Base-by-base conservation (phyloP, 352 stramenopile species). In the Globisporangium cystogenes region DNA sequence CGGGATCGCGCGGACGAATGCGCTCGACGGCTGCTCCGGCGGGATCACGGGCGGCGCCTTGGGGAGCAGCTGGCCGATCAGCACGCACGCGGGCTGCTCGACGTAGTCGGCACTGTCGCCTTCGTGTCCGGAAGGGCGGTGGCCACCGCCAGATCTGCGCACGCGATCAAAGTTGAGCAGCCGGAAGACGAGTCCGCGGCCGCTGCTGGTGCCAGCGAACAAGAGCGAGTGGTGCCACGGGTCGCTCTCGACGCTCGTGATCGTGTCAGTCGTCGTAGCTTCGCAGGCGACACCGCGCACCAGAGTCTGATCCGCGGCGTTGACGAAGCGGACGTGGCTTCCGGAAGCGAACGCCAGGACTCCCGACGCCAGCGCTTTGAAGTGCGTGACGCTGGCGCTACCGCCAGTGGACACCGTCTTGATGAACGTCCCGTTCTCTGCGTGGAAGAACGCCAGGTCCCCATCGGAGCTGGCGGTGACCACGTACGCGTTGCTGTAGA, bases 221-320 rank as follows among this genome's bases (percentile, higher is more conserved):
- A 77, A 43, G 5, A 60, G 35, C 15, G 46, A 53, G 26, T 64
- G 53, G 4, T 62, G 65, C 68, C 58, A 77, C 29, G 57, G 40
- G 24, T 77, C 68, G 33, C 55, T 56, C 8, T 66, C 53, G 1
- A 77, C 21, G 23, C 62, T 74, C 4, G 62, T 72, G 44, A 77
- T 74, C 3, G n/a, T 42, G 27, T 65, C 48, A 27, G 42, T 53
- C 11, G 65, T 64, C 8, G 56, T 66, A 6, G 43, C 59, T 37
- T 72, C 58, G 31, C 68, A 77, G 1, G 35, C 23, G 4, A 43
- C 45, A 15, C 72, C 37, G 18, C 23, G 24, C 0, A 74, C 49
- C 16, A 67, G 4, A 1, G 51, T 55, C 6, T 57, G 58, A 1
- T 74, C 56, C 1, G 55, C 26, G 0, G 40, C 51, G 26, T 77